Conservation (phyloP, 129 eudicot genomes). For the Centaurea solstitialis region DNA sequence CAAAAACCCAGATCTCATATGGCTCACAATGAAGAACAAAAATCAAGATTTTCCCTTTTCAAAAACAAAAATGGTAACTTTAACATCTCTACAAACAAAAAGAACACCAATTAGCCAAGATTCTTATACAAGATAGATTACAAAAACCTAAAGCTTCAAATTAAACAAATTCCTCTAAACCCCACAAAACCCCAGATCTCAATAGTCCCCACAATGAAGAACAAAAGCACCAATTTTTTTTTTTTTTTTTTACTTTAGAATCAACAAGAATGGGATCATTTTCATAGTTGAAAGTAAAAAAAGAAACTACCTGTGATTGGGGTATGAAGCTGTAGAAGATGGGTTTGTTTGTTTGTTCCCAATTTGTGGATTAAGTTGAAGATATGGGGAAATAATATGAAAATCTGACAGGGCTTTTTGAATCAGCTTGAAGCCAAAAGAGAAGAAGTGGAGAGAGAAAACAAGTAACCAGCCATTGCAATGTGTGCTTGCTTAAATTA, state of each 20-base stretch:
- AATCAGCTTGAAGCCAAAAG: slow-evolving; percentile 41
- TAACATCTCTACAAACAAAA: not conserved
- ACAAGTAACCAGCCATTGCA: slow-evolving; percentile 21
- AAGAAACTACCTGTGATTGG: slow-evolving; percentile 30
- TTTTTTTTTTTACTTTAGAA: not conserved
- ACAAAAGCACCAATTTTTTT: not conserved
- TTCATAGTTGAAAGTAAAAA: slow-evolving; percentile 6
- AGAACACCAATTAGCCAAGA: slow-evolving; percentile 17
- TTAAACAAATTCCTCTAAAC: slow-evolving; percentile 11
- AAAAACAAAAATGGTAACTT: slow-evolving; percentile 7
- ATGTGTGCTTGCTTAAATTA: slow-evolving; percentile 18
- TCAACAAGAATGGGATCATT: not conserved
- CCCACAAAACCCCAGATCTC: slow-evolving; percentile 35
- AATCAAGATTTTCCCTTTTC: not conserved
- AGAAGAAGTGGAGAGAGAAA: slow-evolving; percentile 43
- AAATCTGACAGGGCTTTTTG: slow-evolving; percentile 28
- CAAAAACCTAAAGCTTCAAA: not conserved
- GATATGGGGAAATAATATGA: slow-evolving; percentile 11
- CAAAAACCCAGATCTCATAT: slow-evolving; percentile 32
- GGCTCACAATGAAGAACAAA: not conserved
- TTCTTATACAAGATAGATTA: slow-evolving; percentile 8
- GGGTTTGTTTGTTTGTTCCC: not conserved
- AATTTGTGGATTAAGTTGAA: slow-evolving; percentile 18
- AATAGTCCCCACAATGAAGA: slow-evolving; percentile 12
- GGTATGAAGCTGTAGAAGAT: slow-evolving; percentile 28